Base-by-base conservation (phyloP, 441 rosid species). In the Melastoma candidum region DNA sequence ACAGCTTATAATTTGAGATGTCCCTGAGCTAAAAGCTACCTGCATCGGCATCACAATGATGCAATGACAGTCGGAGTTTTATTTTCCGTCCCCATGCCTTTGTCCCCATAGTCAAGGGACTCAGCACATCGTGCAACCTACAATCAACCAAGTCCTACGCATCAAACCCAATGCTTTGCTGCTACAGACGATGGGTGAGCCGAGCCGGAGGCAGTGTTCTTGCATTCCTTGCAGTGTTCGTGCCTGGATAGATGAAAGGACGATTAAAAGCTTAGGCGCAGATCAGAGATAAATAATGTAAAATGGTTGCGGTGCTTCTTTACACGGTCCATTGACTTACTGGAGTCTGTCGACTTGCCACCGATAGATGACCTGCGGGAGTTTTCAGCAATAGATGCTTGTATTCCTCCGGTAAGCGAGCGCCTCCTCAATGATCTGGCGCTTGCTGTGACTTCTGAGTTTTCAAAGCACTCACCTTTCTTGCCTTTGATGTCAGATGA, bases 291-390 rank as follows among this genome's bases (percentile, higher is more conserved):
- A 8, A 51, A 43, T 12, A 22, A 29, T 26, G 10, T 4, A 17
- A 41, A 9, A 17, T n/a, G 11, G 13, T 43, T 10, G 1, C 12
- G 24, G 8, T 12, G 22, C 22, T 17, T 17, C 22, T 17, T 13
- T 13, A 54, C 29, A 3, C 14, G 7, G 36, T 29, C 3, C 12
- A 53, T 57, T 26, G 63, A 49, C 85, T 74, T 71, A 72, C 90
- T 66, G 11, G 57, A 60, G 57, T 86, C 82, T 53, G 59, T 44
- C 26, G 84, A 71, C 52, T 81, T 81, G 58, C 84, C 94, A 48
- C 85, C 97, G 9, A 84, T 79, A 52, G 97, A 92, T 66, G 92
- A 79, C 57, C 89, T 73, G 11, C 85, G 81, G 1, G 92, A 80
- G 64, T 71, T 64, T 11, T 74, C 77, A 32, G 62, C 51, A 12